Evolutionary conservation across 495 filamentous ascomycete genomes (phyloP), one percentile per base, ranked within the genome.

Genomic region (Penicillium antarcticum): DNA sequence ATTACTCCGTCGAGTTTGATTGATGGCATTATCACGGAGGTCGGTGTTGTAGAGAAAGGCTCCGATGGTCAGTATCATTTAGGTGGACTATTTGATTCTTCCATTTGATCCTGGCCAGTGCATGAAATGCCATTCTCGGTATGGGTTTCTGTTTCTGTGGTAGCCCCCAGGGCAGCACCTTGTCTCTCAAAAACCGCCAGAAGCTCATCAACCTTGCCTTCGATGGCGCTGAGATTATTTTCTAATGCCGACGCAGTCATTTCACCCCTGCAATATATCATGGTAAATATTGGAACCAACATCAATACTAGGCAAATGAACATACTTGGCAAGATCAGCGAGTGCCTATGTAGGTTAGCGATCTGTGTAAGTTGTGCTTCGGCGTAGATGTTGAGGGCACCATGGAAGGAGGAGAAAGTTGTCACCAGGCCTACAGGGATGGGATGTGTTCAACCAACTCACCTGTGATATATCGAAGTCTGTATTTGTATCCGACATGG

Each of bases 11-110:
- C 85, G 26, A 77, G 78, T 38, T 73, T 97, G 23, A 96, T 98
- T 52, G 95, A 97, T 72, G 92, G 87, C 6, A 88, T 98, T 56
- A 87, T 97, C 45, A 97, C 94, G 0, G 94, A 98, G 71, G 81
- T 87, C 49, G 92, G 94, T 4, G 87, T 95, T 13, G 83, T 90
- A 9, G 86, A 91, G 61, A 94, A 89, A 70, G 80, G 76, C 21
- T 54, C 64, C n/a, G 77, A 87, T 46, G 91, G 87, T n/a, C 68
- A 61, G 19, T 97, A 96, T 73, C 71, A 90, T 59, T 83, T 96
- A 61, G 72, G 69, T 23, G 52, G 52, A 13, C 52, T 85, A 33
- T 86, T 86, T 62, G 63, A 72, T 8, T 54, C 34, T 10, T 59
- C 50, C 36, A 43, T 23, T 45, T 58, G 35, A 45, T 36, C 16